Percentiles rank a stretch among this genome's conserved stretches.
These are phyloP conservation scores for Nigrograna mackinnonii DNA, from an alignment of 2,329 filamentous ascomycete species.

Conservation along the genomic window DNA sequence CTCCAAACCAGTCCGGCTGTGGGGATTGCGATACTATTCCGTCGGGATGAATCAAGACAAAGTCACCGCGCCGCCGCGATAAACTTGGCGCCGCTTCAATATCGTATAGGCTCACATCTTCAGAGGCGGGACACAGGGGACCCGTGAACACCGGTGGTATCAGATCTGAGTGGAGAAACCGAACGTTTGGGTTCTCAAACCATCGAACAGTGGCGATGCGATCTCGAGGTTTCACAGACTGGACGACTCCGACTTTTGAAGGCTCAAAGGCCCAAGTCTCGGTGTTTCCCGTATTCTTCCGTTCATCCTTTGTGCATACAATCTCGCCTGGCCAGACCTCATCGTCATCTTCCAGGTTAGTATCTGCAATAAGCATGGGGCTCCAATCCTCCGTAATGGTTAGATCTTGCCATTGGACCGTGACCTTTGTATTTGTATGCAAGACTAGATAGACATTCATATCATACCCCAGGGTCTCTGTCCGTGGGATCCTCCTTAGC, in stretches of 20 bases:
- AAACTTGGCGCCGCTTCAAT: slow-evolving; percentile 55
- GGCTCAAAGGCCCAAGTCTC: slow-evolving; percentile 44
- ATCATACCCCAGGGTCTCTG: slow-evolving; percentile 58
- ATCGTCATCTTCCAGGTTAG: slow-evolving; percentile 58
- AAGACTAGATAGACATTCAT: slow-evolving; percentile 60
- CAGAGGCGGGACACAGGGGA: slow-evolving; percentile 42
- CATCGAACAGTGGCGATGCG: slow-evolving; percentile 60
- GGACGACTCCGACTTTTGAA: slow-evolving; percentile 59
- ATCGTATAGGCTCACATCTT: slow-evolving; percentile 64
- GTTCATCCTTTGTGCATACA: slow-evolving; percentile 50
- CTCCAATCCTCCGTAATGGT: slow-evolving; percentile 52
- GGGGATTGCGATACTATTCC: background rate
- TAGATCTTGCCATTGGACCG: slow-evolving; percentile 63
- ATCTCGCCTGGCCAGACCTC: slow-evolving; percentile 62
- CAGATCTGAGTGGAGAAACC: slow-evolving; percentile 39
- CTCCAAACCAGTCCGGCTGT: slow-evolving; percentile 57
- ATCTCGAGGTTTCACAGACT: slow-evolving; percentile 58
- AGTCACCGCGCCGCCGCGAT: slow-evolving; percentile 54
- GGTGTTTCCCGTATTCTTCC: slow-evolving; percentile 12
- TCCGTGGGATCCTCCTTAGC: slow-evolving; percentile 49
- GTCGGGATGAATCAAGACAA: slow-evolving; percentile 52
- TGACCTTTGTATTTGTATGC: slow-evolving; percentile 52
- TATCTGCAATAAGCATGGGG: slow-evolving; percentile 52
- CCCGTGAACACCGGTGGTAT: slow-evolving; percentile 50
- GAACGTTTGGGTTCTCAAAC: slow-evolving; percentile 46